phyloP scores from a whole-genome alignment of 108 stramenopile genomes.

The Cylindrotheca fusiformis region DNA sequence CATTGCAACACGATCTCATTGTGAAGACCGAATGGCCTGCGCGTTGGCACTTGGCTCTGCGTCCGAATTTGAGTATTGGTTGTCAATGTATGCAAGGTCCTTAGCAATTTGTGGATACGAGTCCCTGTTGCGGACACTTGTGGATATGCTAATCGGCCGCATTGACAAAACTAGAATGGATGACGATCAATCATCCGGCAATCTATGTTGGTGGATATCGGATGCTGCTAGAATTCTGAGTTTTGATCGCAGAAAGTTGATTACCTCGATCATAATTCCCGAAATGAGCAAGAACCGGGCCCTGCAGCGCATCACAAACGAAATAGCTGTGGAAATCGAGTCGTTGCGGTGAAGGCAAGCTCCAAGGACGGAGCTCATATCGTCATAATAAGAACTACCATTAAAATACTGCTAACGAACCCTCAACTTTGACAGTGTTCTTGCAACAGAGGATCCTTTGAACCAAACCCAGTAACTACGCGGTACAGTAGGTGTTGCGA shows the following conservation, averaged over 20 bases:
- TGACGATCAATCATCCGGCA: not conserved
- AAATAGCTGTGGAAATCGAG: slow-evolving; percentile 63
- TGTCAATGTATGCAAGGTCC: slow-evolving; percentile 45
- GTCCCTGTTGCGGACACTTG: slow-evolving; percentile 51
- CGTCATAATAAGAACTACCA: too few relatives aligned
- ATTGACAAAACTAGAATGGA: not conserved
- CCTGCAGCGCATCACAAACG: slow-evolving; percentile 79
- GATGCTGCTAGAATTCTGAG: slow-evolving; percentile 34
- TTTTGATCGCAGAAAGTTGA: slow-evolving; percentile 49
- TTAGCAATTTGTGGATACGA: slow-evolving; percentile 51
- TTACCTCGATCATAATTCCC: slow-evolving; percentile 54
- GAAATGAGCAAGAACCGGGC: slow-evolving; percentile 82
- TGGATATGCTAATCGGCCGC: slow-evolving; percentile 57
- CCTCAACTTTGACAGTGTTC: too few relatives aligned
- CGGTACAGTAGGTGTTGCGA: too few relatives aligned
- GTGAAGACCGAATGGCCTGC: slow-evolving; percentile 88
- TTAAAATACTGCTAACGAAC: too few relatives aligned
- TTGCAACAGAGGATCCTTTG: too few relatives aligned
- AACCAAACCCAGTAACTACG: too few relatives aligned
- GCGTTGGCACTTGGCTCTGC: slow-evolving; percentile 64
- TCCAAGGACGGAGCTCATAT: too few relatives aligned
- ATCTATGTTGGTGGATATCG: slow-evolving; percentile 64
- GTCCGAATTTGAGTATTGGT: slow-evolving; percentile 69
- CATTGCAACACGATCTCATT: slow-evolving; percentile 70
- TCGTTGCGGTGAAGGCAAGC: not conserved